These are phyloP conservation scores for Trichoderma semiorbis DNA, from an alignment of 2,329 filamentous ascomycete species.

Conservation along the genomic window DNA sequence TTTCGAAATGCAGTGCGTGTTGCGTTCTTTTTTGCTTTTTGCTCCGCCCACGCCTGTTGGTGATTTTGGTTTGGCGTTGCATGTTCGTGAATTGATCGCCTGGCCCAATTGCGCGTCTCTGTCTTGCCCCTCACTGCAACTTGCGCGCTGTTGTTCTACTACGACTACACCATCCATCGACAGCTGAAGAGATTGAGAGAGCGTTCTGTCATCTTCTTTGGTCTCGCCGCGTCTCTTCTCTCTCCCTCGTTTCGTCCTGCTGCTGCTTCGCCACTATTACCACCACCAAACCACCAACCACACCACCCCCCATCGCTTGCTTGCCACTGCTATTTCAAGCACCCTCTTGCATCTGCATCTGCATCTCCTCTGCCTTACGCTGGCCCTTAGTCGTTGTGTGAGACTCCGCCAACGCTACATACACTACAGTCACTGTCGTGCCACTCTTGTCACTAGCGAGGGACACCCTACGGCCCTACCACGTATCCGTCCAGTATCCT, in stretches of 20 bases:
- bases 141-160: neutral
- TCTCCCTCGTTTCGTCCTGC: neutral
- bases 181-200: neutral
- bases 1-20: neutral
- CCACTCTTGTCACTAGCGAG: conserved; percentile 17
- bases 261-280: neutral
- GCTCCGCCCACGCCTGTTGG: conserved; percentile 2
- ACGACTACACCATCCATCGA: neutral
- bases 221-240: neutral
- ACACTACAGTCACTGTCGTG: conserved; percentile 7
- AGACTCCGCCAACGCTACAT: conserved; percentile 13
- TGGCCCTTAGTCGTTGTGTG: neutral
- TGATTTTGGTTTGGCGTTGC: neutral
- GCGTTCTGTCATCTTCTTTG: neutral
- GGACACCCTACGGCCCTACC: conserved; percentile 10
- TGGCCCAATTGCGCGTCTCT: neutral
- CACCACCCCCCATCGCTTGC: neutral
- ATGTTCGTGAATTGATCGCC: neutral
- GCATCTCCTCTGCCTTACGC: neutral
- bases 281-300: neutral
- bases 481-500: conserved; percentile 8
- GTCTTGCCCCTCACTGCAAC: neutral
- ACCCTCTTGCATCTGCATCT: neutral
- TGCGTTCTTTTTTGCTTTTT: neutral
- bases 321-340: conserved; percentile 3